Evolutionary conservation across 2,329 filamentous ascomycete genomes (phyloP), one percentile per base, ranked within the genome.

Genomic region (Apiospora saccharicola): DNA sequence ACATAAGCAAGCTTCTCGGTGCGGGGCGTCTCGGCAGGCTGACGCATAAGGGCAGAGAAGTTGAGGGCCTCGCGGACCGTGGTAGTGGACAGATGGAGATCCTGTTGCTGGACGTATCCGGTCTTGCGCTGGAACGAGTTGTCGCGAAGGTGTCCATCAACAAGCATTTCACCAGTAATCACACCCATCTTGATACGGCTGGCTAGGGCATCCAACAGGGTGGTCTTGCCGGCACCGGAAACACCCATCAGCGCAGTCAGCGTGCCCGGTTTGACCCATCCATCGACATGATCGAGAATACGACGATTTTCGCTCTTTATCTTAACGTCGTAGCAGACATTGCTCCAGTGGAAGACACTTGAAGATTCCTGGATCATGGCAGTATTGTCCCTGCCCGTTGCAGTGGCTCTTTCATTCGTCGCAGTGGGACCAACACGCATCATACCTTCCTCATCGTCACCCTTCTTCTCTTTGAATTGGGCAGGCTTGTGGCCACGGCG

Each of bases 221-320:
- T 97, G 0, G 95, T 98, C 82, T 98, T 98, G 70, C 95, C 95
- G 26, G 95, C 95, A 75, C 95, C 94, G 41, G 92, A 94, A 4
- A 94, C 93, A 83, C 94, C 93, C 94, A 97, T 97, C 2, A 97
- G 86, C 37, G 94, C 94, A 24, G 94, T 97, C 68, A 97, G 82
- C 16, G 93, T 97, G 72, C 95, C 95, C 3, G 95, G 95, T 83
- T 96, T 96, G 72, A 98, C 94, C 93, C 94, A 98, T 34, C 95
- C 94, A 79, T 96, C 92, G 16, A 97, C 93, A 75, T 96, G 86
- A 78, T 97, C 91, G 74, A 98, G 84, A 78, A 98, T 92, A 61
- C 91, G 89, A 19, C 94, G 89, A 1, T 86, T 83, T 77, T 95
- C 90, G 22, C 86, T 86, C 85, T 96, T 96, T 83, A 96, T 94